phyloP scores from a whole-genome alignment of 106 monocot species.

The Platanthera guangdongensis region DNA sequence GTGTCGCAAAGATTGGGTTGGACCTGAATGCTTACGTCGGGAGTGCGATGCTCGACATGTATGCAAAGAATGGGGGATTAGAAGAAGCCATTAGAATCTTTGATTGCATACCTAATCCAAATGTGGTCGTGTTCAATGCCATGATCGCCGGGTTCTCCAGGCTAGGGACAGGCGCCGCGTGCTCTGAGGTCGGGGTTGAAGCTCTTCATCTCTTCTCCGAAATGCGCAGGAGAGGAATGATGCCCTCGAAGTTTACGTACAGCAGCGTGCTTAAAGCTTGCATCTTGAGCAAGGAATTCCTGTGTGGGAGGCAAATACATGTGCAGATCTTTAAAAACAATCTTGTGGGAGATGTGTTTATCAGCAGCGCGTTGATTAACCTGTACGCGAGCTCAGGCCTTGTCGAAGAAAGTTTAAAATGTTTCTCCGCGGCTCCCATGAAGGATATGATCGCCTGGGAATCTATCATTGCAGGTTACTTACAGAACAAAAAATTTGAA shows the following conservation, averaged over 20 bases:
- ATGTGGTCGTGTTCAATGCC: constrained; percentile 37
- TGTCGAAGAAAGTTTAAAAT: constrained; percentile 30
- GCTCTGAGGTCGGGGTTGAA: neutral
- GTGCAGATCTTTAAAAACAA: constrained; percentile 28
- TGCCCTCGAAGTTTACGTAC: constrained; percentile 33
- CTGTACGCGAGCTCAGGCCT: constrained; percentile 21
- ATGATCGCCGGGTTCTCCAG: constrained; percentile 45
- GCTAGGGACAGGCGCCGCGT: constrained; percentile 13
- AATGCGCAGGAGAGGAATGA: constrained; percentile 33
- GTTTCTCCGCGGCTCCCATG: constrained; percentile 28
- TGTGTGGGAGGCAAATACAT: constrained; percentile 40
- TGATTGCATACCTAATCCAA: constrained; percentile 20
- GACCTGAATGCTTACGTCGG: constrained; percentile 37
- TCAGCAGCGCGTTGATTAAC: constrained; percentile 24
- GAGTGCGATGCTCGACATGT: constrained; percentile 32
- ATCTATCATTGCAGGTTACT: constrained; percentile 29
- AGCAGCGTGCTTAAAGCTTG: constrained; percentile 42
- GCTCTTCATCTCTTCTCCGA: constrained; percentile 32
- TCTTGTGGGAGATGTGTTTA: constrained; percentile 34
- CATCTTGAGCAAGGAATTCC: constrained; percentile 17
- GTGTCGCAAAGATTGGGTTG: constrained; percentile 31
- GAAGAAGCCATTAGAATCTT: constrained; percentile 35
- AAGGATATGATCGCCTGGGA: constrained; percentile 16
- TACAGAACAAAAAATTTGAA: constrained; percentile 23
- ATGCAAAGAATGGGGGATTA: constrained; percentile 33